Evolutionary conservation across 2,329 filamentous ascomycete species (phyloP).

Genomic region (Aspergillus ruber): DNA sequence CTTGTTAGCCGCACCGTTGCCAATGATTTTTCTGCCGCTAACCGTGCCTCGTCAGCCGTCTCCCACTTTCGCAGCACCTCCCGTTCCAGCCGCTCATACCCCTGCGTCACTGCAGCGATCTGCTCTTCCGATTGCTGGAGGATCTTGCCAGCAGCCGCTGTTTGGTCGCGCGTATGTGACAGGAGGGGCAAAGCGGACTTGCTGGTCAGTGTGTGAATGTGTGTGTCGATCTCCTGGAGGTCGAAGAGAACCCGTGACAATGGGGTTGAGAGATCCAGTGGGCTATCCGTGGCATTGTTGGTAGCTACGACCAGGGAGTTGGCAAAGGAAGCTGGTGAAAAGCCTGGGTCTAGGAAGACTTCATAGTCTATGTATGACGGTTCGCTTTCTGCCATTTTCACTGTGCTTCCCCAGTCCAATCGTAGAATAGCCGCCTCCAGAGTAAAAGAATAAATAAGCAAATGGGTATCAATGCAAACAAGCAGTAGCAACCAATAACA

Average conservation of each 20-base stretch:
- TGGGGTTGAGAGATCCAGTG: constrained; percentile 88
- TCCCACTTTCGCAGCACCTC: constrained; percentile 83
- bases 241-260: constrained; percentile 92
- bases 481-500: neutral
- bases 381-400: constrained; percentile 31
- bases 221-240: constrained; percentile 91
- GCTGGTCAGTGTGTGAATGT: constrained; percentile 84
- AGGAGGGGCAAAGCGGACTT: constrained; percentile 76
- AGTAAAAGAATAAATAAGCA: neutral
- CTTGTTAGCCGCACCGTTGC: constrained; percentile 71
- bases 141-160: constrained; percentile 64
- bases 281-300: constrained; percentile 84
- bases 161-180: constrained; percentile 67
- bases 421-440: neutral
- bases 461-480: neutral
- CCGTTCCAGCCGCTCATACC: constrained; percentile 76
- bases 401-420: neutral
- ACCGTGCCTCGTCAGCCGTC: constrained; percentile 72
- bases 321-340: constrained; percentile 75
- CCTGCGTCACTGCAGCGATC: constrained; percentile 71
- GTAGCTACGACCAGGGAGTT: constrained; percentile 83
- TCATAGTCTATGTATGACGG: constrained; percentile 95
- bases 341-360: constrained; percentile 74
- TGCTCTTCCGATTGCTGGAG: constrained; percentile 72
- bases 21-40: constrained; percentile 72